phyloP scores from a whole-genome alignment of 2,329 filamentous ascomycete species.

The Grosmannia serpens region DNA sequence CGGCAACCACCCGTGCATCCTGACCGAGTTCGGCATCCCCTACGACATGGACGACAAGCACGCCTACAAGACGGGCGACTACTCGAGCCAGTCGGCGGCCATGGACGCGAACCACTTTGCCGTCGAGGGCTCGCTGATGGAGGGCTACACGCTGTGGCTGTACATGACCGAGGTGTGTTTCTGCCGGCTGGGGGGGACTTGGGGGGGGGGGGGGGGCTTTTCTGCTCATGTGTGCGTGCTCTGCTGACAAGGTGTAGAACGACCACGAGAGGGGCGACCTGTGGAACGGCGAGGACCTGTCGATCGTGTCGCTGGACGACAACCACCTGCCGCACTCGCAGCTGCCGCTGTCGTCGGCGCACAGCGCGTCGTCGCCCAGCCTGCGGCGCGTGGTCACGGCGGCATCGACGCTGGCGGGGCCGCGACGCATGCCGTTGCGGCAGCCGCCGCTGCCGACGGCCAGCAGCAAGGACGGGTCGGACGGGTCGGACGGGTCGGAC shows the following conservation, averaged over 20 bases:
- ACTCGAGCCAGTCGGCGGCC: constrained; percentile 80
- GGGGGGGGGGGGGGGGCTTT: not conserved
- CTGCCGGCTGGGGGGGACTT: not conserved
- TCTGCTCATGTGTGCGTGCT: not conserved
- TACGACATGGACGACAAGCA: constrained; percentile 98
- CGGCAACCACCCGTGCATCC: constrained; percentile 77
- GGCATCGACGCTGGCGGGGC: constrained; percentile 15
- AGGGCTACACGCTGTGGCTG: constrained; percentile 82
- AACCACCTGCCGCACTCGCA: constrained; percentile 44
- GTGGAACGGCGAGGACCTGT: constrained; percentile 97
- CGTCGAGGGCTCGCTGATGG: constrained; percentile 70
- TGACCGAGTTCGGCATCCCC: constrained; percentile 94
- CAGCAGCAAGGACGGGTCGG: constrained; percentile 12
- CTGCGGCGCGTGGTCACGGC: constrained; percentile 25
- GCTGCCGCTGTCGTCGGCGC: constrained; percentile 29
- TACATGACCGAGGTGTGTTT: constrained; percentile 58
- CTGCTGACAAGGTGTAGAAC: constrained; percentile 40
- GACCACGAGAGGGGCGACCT: constrained; percentile 81
- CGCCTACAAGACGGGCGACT: constrained; percentile 92
- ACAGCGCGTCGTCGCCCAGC: constrained; percentile 31
- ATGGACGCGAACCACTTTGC: constrained; percentile 96
- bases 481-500: not conserved
- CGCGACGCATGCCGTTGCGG: constrained; percentile 25
- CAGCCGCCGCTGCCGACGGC: constrained; percentile 30
- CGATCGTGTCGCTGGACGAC: constrained; percentile 80